Evolutionary conservation across 768 basidiomycete species (phyloP), one percentile per base, ranked within the genome.

Genomic region (Boletellus ananas): DNA sequence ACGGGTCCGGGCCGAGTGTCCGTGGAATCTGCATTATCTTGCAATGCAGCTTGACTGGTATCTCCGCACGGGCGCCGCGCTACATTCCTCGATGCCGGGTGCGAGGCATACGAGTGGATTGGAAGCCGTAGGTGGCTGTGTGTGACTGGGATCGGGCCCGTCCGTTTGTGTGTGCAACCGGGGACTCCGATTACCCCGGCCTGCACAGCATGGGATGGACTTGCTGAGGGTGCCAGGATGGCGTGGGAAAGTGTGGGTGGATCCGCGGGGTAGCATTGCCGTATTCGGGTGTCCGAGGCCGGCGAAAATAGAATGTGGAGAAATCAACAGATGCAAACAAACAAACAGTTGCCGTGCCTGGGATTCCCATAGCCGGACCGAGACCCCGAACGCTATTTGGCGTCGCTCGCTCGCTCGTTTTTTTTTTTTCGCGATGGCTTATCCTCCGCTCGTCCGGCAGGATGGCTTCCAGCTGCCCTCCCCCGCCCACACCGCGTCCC

Each of bases 391-490:
- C 49, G 57, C 57, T 59, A 56, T 61, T 54, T 51, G 44, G 52
- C 21, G 25, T 29, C 21, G 43, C 13, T 34, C 16, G 37, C 12
- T 18, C 13, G 14, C 18, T 29, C 16, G 6, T 33, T 27, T 31
- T 33, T 18, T 31, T 31, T 8, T 21, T 17, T 11, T 29, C 20
- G 33, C 43, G 37, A 66, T 68, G 63, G 57, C 66, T 46, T 65
- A 68, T 63, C 50, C 64, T 3, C 47, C 62, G 38, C 57, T 67
- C 51, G 63, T 87, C 56, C 74, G 85, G 52, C 82, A 85, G 62
- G 83, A 88, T 70, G 87, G 88, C 58, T 90, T 90, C 65, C 83
- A 86, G 54, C 59, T 83, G 33, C 78, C 80, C 18, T 74, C 74
- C 41, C 75, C 80, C 20, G 64, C 73, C 6, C 62, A 62, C 34